phyloP scores from a whole-genome alignment of 1,284 basidiomycete species.

The Ceratobasidium sp. region DNA sequence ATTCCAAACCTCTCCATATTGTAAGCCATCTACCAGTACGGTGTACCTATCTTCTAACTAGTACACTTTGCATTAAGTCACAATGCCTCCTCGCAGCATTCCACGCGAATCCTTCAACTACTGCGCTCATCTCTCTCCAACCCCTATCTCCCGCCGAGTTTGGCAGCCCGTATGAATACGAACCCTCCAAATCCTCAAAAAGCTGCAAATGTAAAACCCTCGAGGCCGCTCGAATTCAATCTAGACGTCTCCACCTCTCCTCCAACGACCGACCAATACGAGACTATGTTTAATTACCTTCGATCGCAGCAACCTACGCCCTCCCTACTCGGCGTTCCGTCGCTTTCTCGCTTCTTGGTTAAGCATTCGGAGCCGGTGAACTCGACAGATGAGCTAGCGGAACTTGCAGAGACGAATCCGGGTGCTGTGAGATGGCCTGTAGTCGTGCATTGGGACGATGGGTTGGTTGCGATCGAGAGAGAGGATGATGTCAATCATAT shows the following conservation, averaged over 20 bases:
- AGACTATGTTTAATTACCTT: constrained; percentile 41
- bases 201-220: not conserved
- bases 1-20: constrained; percentile 45
- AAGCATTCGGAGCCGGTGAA: constrained; percentile 25
- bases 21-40: not conserved
- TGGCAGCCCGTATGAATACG: not conserved
- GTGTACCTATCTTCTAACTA: not conserved
- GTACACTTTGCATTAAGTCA: not conserved
- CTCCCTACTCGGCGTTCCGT: not conserved
- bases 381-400: constrained; percentile 15
- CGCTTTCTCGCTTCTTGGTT: constrained; percentile 23
- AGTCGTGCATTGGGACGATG: constrained; percentile 42
- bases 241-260: constrained; percentile 35
- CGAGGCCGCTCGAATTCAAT: constrained; percentile 37
- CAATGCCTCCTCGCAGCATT: constrained; percentile 25
- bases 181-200: constrained; percentile 5
- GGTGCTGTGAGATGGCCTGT: constrained; percentile 43
- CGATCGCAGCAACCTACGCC: constrained; percentile 28
- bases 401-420: constrained; percentile 7
- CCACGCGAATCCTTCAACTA: constrained; percentile 31
- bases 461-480: constrained; percentile 43
- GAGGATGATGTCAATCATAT: constrained; percentile 44
- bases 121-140: constrained; percentile 38
- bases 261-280: constrained; percentile 39
- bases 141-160: constrained; percentile 27